These are phyloP conservation scores for Hansenula sp. DNA, from an alignment of 1,139 yeast species.

Conservation along the genomic window DNA sequence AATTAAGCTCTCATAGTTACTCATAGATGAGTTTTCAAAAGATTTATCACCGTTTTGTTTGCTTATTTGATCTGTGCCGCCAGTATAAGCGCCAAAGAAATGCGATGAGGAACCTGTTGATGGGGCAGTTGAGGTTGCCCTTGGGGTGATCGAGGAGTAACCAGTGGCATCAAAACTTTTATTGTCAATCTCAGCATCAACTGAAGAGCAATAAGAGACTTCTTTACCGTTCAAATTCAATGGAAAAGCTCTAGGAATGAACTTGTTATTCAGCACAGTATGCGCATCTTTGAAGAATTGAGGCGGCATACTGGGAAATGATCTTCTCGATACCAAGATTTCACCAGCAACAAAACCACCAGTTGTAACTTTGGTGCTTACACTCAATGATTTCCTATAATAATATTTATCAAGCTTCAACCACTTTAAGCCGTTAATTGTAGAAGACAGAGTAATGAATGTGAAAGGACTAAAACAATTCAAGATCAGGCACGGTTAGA, in stretches of 20 bases:
- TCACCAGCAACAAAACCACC: no score
- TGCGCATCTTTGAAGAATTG: conserved; percentile 23
- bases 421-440: no score
- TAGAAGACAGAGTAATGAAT: no score
- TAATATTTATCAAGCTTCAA: no score
- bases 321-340: neutral
- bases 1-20: neutral
- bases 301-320: conserved; percentile 13
- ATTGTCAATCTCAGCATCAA: neutral
- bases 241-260: conserved; percentile 18
- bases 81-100: conserved; percentile 3
- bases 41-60: neutral
- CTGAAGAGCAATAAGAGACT: no score
- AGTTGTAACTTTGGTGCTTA: no score
- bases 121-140: conserved; percentile 2
- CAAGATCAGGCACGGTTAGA: neutral
- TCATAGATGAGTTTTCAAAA: neutral
- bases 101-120: conserved; percentile 3
- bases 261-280: conserved; percentile 15
- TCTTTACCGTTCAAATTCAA: conserved; percentile 12
- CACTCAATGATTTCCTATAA: no score
- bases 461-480: no score
- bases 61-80: neutral
- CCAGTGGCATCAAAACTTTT: neutral
- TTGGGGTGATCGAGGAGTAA: conserved; percentile 4